Evolutionary conservation across 23 red algal genomes (phyloP), one percentile per base, ranked within the genome.

Genomic region (Gracilaria vermiculophylla): DNA sequence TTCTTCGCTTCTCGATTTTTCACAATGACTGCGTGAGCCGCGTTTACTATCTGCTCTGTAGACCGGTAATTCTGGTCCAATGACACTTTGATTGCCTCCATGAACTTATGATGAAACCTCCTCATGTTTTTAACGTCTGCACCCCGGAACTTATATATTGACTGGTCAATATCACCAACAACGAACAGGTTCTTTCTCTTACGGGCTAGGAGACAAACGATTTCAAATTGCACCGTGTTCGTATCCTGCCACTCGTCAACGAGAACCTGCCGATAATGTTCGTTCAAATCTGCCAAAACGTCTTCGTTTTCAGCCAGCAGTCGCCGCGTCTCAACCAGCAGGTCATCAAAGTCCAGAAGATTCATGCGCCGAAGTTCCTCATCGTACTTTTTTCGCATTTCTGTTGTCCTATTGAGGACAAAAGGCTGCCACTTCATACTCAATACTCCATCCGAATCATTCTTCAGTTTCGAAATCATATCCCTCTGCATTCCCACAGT

Each of bases 161-260:
- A 87, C 69, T 96, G 87, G 71, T 96, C 94, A 20, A 71, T 60
- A 55, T 96, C 94, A 48, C 88, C 88, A 10, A 96, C 94, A 8
- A 89, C 73, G 51, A 96, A 96, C 23, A 93, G 31, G 32, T 93
- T 84, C 71, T 78, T 49, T 62, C 53, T 64, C 44, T 83, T 77
- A 12, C 25, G n/a, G 21, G 74, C 48, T 5, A 92, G 64, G 21
- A 96, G 35, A 11, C 69, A 60, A 11, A 96, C 65, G 12, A 96
- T 80, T 33, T 96, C 87, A 74, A 92, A 96, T 80, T 96, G 94
- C 17, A 92, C 71, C 32, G 36, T 36, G 40, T 92, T 96, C 33
- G 78, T 92, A 48, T 96, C 94, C 67, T 96, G 88, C 77, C 87
- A 92, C 82, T 96, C 94, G 53, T 96, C 94, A 23, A 96, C 94